These are phyloP conservation scores for Ophiostoma angusticollis DNA, from an alignment of 2,329 filamentous ascomycete genomes.

Conservation along the genomic window DNA sequence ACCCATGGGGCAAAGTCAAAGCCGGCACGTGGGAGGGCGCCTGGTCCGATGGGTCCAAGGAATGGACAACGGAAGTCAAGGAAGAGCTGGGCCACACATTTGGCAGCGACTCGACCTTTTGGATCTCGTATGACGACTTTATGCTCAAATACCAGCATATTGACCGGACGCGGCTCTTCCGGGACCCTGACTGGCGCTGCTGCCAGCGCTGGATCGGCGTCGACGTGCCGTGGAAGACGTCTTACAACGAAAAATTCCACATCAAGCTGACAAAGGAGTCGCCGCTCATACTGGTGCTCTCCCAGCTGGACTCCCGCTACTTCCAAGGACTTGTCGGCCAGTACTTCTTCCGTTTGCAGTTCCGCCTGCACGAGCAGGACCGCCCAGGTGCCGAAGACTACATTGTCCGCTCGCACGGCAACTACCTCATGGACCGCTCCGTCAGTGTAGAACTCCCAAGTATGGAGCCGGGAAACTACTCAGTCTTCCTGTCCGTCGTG, in stretches of 20 bases:
- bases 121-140: slow-evolving; percentile 47
- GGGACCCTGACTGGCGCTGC: slow-evolving; percentile 38
- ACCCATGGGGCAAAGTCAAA: slow-evolving; percentile 70
- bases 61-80: slow-evolving; percentile 75
- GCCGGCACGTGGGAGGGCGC: slow-evolving; percentile 68
- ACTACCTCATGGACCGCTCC: slow-evolving; percentile 54
- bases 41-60: slow-evolving; percentile 69
- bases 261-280: slow-evolving; percentile 36
- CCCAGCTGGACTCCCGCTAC: slow-evolving; percentile 45
- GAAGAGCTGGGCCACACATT: slow-evolving; percentile 59
- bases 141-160: slow-evolving; percentile 46
- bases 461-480: slow-evolving; percentile 62
- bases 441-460: slow-evolving; percentile 61
- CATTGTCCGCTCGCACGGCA: slow-evolving; percentile 39
- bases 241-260: slow-evolving; percentile 44
- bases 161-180: slow-evolving; percentile 46
- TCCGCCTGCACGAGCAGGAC: slow-evolving; percentile 38
- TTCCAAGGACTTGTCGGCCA: slow-evolving; percentile 44
- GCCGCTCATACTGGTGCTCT: slow-evolving; percentile 41
- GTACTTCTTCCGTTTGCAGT: slow-evolving; percentile 40
- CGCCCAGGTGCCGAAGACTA: slow-evolving; percentile 34
- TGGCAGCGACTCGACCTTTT: slow-evolving; percentile 59
- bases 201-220: slow-evolving; percentile 30
- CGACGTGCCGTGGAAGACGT: slow-evolving; percentile 40
- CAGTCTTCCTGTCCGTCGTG: slow-evolving; percentile 61